Evolutionary conservation across 2,329 filamentous ascomycete genomes (phyloP).

Genomic region (Colletotrichum sp.): DNA sequence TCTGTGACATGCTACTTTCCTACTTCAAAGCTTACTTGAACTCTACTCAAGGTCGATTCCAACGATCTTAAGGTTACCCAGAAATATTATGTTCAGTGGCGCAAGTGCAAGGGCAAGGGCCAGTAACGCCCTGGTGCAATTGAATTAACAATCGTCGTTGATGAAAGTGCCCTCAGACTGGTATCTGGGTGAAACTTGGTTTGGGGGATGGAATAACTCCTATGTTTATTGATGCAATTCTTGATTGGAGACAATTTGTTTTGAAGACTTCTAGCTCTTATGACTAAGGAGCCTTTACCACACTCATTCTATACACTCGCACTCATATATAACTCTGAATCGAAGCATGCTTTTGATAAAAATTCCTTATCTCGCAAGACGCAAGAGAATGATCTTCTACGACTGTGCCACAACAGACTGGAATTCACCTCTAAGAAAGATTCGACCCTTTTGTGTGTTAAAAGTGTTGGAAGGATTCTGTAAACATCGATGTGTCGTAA

Average conservation of each 20-base stretch:
- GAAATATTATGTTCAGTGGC: neutral
- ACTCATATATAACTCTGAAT: neutral
- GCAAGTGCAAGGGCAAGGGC: neutral
- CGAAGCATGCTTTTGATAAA: neutral
- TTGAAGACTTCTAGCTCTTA: fast-evolving
- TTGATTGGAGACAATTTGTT: neutral
- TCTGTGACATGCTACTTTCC: neutral
- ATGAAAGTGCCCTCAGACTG: neutral
- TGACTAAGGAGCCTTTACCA: neutral
- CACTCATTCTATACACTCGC: neutral
- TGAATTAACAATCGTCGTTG: fast-evolving
- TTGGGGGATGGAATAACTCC: fast-evolving
- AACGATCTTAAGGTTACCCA: neutral
- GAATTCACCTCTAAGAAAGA: fast-evolving
- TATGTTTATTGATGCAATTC: neutral
- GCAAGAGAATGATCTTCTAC: neutral
- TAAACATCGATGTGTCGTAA: too few relatives aligned
- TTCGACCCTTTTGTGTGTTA: fast-evolving
- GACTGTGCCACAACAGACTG: neutral
- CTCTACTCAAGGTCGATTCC: neutral
- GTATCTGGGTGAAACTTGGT: neutral
- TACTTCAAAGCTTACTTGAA: neutral
- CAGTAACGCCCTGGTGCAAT: neutral
- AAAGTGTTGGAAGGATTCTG: neutral
- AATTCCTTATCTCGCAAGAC: neutral